These are phyloP conservation scores for Datura wrightii DNA, from an alignment of 257 asterid genomes.

Conservation along the genomic window DNA sequence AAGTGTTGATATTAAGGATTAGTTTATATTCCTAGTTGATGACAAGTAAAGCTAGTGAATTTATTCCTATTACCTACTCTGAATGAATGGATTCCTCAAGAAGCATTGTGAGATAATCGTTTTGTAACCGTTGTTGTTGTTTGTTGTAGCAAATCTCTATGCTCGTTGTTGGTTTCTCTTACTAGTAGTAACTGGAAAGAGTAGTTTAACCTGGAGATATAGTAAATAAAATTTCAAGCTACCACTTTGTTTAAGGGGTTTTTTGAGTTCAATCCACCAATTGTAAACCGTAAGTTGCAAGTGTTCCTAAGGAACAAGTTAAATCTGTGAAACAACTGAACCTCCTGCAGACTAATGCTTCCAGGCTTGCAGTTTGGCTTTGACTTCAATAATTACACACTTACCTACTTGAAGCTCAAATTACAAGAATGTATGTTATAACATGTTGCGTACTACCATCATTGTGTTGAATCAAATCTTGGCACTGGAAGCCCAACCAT, in stretches of 20 bases:
- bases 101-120: background rate
- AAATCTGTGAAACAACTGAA: background rate
- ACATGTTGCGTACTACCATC: background rate
- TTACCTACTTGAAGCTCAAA: slow-evolving; percentile 6
- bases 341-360: background rate
- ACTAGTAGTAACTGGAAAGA: background rate
- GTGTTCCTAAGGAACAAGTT: background rate
- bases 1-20: background rate
- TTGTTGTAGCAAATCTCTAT: background rate
- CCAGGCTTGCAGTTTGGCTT: slow-evolving; percentile 15
- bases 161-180: background rate
- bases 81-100: background rate
- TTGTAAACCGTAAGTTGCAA: background rate
- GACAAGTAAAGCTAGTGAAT: background rate
- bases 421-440: background rate
- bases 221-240: slow-evolving; percentile 12
- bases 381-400: background rate
- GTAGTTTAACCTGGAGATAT: background rate
- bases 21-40: background rate
- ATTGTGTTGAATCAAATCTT: slow-evolving; percentile 3
- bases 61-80: background rate
- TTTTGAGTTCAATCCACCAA: background rate
- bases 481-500: background rate
- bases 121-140: slow-evolving; percentile 10
- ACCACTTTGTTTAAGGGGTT: background rate